Evolutionary conservation across 2,329 filamentous ascomycete genomes (phyloP).

Genomic region (Anisogramma anomala): DNA sequence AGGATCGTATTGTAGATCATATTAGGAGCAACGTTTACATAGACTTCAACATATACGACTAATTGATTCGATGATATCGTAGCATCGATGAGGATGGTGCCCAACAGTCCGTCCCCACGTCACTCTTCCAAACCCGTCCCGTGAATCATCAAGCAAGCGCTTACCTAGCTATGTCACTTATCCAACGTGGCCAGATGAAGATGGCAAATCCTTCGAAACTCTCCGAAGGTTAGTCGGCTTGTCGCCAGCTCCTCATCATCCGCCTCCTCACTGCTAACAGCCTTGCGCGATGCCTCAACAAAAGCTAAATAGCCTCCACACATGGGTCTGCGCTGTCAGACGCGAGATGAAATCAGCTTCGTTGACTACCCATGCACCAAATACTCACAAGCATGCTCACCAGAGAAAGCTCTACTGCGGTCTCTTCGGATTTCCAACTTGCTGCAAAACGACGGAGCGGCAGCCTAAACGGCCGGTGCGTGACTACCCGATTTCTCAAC

Average conservation of each 20-base stretch:
- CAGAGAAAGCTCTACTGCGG: too few relatives aligned
- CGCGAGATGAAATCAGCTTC: neutral
- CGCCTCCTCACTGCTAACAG: neutral
- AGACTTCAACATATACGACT: conserved; percentile 9
- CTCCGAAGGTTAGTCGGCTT: too few relatives aligned
- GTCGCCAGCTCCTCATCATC: neutral
- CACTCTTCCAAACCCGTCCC: too few relatives aligned
- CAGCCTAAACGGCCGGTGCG: too few relatives aligned
- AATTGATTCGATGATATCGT: neutral
- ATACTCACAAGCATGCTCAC: too few relatives aligned
- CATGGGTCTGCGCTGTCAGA: neutral
- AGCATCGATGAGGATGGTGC: too few relatives aligned
- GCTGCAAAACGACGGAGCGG: too few relatives aligned
- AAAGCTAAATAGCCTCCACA: neutral
- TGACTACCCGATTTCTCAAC: too few relatives aligned
- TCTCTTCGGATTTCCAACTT: too few relatives aligned
- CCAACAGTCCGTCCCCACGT: too few relatives aligned
- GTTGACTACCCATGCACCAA: neutral
- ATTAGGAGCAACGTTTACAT: conserved; percentile 3
- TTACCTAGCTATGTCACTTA: too few relatives aligned
- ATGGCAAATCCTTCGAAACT: neutral
- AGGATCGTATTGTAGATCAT: conserved; percentile 3
- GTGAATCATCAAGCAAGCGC: too few relatives aligned
- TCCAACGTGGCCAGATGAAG: neutral
- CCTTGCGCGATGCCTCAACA: neutral